Evolutionary conservation across 2,329 filamentous ascomycete genomes (phyloP).

Genomic region (Cladorrhinum sp.): DNA sequence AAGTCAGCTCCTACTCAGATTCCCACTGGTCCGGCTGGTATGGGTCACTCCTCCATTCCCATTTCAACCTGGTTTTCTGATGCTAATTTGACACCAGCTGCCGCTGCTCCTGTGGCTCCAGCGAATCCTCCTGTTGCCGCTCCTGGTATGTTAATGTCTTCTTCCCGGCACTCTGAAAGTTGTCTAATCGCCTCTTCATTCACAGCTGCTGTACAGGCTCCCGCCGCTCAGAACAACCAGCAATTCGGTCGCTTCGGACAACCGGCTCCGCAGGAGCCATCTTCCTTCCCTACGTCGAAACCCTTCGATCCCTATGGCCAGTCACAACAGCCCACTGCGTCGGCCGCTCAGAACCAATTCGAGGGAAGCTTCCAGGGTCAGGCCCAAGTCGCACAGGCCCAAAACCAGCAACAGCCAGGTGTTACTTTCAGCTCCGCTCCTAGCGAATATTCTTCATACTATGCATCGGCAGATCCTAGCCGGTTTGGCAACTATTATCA

Average conservation of each 20-base stretch:
- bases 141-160: constrained; percentile 35
- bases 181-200: constrained; percentile 35
- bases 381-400: constrained; percentile 56
- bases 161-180: constrained; percentile 28
- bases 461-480: constrained; percentile 66
- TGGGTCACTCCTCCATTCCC: constrained; percentile 18
- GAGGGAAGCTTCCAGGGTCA: constrained; percentile 56
- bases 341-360: constrained; percentile 51
- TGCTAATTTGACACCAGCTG: constrained; percentile 29
- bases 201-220: constrained; percentile 50
- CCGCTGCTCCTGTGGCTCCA: constrained; percentile 30
- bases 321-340: constrained; percentile 48
- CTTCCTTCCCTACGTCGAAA: constrained; percentile 64
- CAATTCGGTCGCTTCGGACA: constrained; percentile 71
- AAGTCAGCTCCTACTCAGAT: constrained; percentile 51
- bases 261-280: constrained; percentile 56
- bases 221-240: constrained; percentile 52
- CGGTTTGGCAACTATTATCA: constrained; percentile 70
- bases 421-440: constrained; percentile 71
- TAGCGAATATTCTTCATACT: constrained; percentile 81
- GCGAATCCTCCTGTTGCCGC: constrained; percentile 35
- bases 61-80: neutral
- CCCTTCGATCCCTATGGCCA: constrained; percentile 84
- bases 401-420: constrained; percentile 57
- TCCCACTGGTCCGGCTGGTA: constrained; percentile 40